Base-by-base conservation (phyloP, 2,329 filamentous ascomycete species). In the Aspergillus novofumigatus region DNA sequence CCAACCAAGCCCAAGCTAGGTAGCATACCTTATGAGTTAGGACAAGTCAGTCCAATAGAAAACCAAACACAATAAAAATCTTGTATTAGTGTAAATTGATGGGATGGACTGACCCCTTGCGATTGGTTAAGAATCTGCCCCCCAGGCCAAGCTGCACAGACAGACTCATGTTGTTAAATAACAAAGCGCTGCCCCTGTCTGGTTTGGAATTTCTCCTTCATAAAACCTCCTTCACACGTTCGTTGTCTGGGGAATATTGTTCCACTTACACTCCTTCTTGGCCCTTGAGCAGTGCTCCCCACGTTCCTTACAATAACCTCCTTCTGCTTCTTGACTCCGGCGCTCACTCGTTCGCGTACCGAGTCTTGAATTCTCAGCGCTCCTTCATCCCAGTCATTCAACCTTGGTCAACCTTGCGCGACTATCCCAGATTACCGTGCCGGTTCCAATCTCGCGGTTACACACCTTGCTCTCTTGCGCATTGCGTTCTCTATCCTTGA, bases 241-340 rank as follows among this genome's bases (percentile, higher is more conserved):
- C 57, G 42, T 45, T 55, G 44, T 48, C 49, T 45, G 28, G 50
- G 29, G 41, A 20, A 35, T 54, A 61, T 57, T 63, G 60, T 57
- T 62, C 55, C 55, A 51, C 55, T 59, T 54, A 59, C 57, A 53
- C 59, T 54, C 21, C 52, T 57, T 35, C 35, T 57, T 60, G 59
- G 52, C 45, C 47, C 54, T 52, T 58, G 64, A 70, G 67, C 67
- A 64, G 65, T 45, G 65, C 69, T 69, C 68, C 52, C 58, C 61
- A 69, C 67, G 57, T 59, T 71, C 66, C 56, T 65, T 70, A 65
- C 58, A 26, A 42, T 38, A 51, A 28, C 53, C 49, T 41, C 44
- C 50, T 51, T 50, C n/a, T 47, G 25, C 51, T 55, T 57, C 17
- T 49, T 58, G 53, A 48, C 56, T 56, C 57, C 58, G 62, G 68